A percentile compares a stretch with the other conserved stretches of the same genome.
Evolutionary conservation across 1,139 yeast species (phyloP).

Genomic region (Candida tunisiensis): DNA sequence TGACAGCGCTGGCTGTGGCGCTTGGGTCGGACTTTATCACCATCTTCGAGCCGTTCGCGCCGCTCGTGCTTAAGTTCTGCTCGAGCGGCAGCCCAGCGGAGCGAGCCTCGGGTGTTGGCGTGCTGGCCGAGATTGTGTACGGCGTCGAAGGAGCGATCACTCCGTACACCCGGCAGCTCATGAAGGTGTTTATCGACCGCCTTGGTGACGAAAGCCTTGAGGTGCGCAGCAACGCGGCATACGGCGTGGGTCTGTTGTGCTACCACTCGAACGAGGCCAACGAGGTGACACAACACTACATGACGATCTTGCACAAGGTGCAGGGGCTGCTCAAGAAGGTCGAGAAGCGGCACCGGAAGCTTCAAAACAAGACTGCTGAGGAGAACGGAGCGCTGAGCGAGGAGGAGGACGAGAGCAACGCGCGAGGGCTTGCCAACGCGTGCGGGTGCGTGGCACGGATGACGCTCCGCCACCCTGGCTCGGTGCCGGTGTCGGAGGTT

Average conservation of each 20-base stretch:
- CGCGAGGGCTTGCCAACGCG: slow-evolving; percentile 83
- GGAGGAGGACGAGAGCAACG: slow-evolving; percentile 69
- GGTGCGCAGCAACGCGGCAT: slow-evolving; percentile 91
- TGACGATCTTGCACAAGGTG: slow-evolving; percentile 54
- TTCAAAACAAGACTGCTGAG: slow-evolving; percentile 19
- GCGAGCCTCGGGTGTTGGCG: slow-evolving; percentile 77
- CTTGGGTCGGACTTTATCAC: slow-evolving; percentile 61
- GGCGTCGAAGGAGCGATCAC: slow-evolving; percentile 51
- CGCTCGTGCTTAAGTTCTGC: slow-evolving; percentile 41
- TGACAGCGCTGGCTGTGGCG: slow-evolving; percentile 58
- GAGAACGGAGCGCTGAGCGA: slow-evolving; percentile 51
- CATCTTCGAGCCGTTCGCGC: slow-evolving; percentile 60
- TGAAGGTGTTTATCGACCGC: slow-evolving; percentile 51
- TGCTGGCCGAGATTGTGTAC: slow-evolving; percentile 73
- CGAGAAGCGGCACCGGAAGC: slow-evolving; percentile 35
- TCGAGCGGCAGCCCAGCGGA: slow-evolving; percentile 51
- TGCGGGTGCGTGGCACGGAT: slow-evolving; percentile 95
- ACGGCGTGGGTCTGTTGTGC: slow-evolving; percentile 78
- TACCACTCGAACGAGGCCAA: slow-evolving; percentile 31
- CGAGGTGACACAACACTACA: slow-evolving; percentile 42
- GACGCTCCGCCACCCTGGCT: slow-evolving; percentile 53
- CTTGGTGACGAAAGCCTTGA: slow-evolving; percentile 71
- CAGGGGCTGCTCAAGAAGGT: slow-evolving; percentile 69
- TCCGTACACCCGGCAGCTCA: slow-evolving; percentile 51
- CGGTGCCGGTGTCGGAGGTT: slow-evolving; percentile 70